Evolutionary conservation across 2,329 filamentous ascomycete species (phyloP), one percentile per base, ranked within the genome.

Genomic region (Botrytis tulipae): DNA sequence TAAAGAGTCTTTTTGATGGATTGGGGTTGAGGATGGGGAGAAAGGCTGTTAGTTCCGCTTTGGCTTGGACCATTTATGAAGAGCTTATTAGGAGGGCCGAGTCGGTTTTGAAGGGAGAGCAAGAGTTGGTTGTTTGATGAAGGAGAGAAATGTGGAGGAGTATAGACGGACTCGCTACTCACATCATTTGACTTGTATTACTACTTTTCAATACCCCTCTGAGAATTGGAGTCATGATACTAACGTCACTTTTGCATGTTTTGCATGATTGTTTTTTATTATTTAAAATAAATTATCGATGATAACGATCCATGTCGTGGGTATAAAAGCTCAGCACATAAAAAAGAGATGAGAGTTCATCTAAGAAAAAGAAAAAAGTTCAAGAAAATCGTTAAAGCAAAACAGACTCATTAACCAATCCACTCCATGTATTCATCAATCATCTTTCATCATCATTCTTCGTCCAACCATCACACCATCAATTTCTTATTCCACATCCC

Each of bases 11-110:
- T 73, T 95, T 96, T 83, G 92, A 96, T 81, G 96, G 96, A 1
- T 83, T 99, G 73, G 93, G 89, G 1, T 84, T 99, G 77, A 88
- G 96, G 73, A 97, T 98, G 86, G 92, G 91, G 63, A 88, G 96
- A 78, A 99, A 99, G 83, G 95, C 94, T 8, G 83, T 98, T 62
- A 98, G 95, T 82, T 95, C 92, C 70, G 96, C 96, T n/a, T 86
- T 98, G 77, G 95, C 95, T 12, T 99, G 96, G 96, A 98, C 95
- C 16, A 87, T 98, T 59, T 99, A 99, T 80, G 96, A 99, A 84
- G 95, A 98, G 82, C 83, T 98, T 78, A 92, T 98, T 76, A 86
- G 95, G 74, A 87, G 92, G 78, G 92, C 92, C 1, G 90, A 80
- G 70, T 63, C 73, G 68, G 77, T 66, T 51, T 77, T 76, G 77